Evolutionary conservation across 768 basidiomycete species (phyloP).

Genomic region (Suillus plorans): DNA sequence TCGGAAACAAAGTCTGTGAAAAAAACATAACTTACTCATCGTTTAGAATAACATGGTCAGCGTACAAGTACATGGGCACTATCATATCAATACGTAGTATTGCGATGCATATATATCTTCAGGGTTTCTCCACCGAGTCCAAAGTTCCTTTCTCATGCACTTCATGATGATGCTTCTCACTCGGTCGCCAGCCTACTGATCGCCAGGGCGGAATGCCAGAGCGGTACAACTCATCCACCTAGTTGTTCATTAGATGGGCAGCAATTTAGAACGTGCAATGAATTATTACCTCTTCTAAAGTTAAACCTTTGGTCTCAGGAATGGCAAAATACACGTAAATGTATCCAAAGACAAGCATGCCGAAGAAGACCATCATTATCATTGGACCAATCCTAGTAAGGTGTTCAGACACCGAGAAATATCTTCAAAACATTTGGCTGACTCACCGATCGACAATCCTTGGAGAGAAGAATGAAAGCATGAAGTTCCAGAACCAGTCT

Average conservation of each 20-base stretch:
- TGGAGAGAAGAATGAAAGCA: conserved; percentile 71
- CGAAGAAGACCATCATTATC: conserved; percentile 76
- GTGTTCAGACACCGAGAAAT: background rate
- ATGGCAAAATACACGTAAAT: conserved; percentile 75
- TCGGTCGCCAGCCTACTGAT: conserved; percentile 57
- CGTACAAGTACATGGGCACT: background rate
- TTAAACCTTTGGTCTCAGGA: conserved; percentile 80
- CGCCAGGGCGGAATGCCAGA: conserved; percentile 68
- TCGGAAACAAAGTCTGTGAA: too few species aligned
- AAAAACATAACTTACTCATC: too few species aligned
- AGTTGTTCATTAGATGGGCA: background rate
- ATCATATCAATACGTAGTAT: background rate
- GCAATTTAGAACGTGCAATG: background rate
- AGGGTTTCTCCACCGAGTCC: conserved; percentile 17
- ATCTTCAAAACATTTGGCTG: background rate
- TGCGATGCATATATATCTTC: background rate
- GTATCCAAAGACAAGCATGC: conserved; percentile 67
- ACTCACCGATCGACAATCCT: conserved; percentile 56
- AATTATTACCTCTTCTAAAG: conserved; percentile 60
- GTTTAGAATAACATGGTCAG: background rate
- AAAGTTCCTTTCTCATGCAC: conserved; percentile 24
- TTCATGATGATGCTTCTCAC: conserved; percentile 39
- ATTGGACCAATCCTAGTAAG: conserved; percentile 61
- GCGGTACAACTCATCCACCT: conserved; percentile 77
- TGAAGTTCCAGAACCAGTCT: conserved; percentile 77